Conservation (phyloP, 176 grass and related monocot genomes). For the Secale cereale region DNA sequence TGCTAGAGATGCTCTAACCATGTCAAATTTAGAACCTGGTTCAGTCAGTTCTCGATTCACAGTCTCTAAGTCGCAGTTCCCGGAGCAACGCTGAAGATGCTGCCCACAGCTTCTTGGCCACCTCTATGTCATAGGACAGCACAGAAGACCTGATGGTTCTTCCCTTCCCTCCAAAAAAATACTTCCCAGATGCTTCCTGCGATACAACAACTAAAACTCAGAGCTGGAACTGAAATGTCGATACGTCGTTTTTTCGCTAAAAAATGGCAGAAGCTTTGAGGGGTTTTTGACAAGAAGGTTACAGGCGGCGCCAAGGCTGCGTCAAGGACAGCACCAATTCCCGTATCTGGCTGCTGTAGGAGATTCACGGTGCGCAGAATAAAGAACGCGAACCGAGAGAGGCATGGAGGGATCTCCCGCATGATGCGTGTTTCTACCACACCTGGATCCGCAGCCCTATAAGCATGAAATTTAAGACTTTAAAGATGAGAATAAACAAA, state of each 20-base stretch:
- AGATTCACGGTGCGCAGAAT: conserved; percentile 47
- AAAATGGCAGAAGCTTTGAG: not conserved
- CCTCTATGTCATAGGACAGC: conserved; percentile 42
- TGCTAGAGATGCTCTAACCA: no score
- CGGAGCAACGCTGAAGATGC: conserved; percentile 55
- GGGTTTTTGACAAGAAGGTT: conserved; percentile 22
- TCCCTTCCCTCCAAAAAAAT: conserved; percentile 86
- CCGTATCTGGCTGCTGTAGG: conserved; percentile 47
- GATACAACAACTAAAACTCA: conserved; percentile 1
- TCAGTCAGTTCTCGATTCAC: not conserved
- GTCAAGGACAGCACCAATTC: conserved; percentile 67
- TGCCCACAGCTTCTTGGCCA: conserved; percentile 68
- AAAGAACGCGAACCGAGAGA: conserved; percentile 52
- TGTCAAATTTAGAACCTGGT: not conserved
- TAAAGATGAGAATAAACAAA: not conserved
- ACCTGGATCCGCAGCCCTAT: conserved; percentile 83
- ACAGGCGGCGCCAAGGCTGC: conserved; percentile 70
- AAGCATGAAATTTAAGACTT: not conserved
- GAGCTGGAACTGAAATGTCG: not conserved
- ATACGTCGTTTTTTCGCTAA: not conserved
- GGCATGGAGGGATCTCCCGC: conserved; percentile 62
- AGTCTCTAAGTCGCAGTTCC: conserved; percentile 37
- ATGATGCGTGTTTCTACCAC: conserved; percentile 78
- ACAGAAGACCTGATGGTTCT: conserved; percentile 60
- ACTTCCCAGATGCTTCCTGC: conserved; percentile 78